These are phyloP conservation scores for Adansonia madagascariensis DNA, from an alignment of 441 rosid species.

Conservation along the genomic window DNA sequence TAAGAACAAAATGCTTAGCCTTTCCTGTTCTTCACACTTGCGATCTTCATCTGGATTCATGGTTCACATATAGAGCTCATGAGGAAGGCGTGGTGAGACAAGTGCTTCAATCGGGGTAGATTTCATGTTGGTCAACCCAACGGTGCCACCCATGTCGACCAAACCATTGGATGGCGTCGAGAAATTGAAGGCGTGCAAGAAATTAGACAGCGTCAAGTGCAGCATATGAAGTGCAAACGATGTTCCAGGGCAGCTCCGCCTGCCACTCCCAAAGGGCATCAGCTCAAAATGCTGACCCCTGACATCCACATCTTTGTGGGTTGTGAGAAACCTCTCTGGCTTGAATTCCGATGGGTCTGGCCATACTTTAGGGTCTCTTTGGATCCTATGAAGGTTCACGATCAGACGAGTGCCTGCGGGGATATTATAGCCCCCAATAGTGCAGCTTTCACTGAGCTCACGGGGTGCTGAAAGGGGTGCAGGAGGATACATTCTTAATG, in stretches of 20 bases:
- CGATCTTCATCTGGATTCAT: neutral
- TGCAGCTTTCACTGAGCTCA: constrained; percentile 30
- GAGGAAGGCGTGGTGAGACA: constrained; percentile 42
- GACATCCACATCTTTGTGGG: constrained; percentile 29
- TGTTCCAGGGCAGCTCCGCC: constrained; percentile 38
- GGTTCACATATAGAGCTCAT: constrained; percentile 27
- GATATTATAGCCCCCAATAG: constrained; percentile 27
- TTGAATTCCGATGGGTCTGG: constrained; percentile 33
- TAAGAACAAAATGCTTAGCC: neutral
- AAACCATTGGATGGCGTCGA: constrained; percentile 20
- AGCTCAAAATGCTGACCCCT: constrained; percentile 37
- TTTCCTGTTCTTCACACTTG: neutral
- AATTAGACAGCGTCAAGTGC: constrained; percentile 36
- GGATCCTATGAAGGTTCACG: constrained; percentile 37
- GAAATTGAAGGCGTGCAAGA: constrained; percentile 44
- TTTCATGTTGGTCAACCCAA: constrained; percentile 36
- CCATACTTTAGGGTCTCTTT: constrained; percentile 34
- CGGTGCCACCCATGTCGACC: constrained; percentile 42
- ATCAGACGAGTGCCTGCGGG: constrained; percentile 37
- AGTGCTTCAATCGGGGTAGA: constrained; percentile 42
- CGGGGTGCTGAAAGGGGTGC: constrained; percentile 32
- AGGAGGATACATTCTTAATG: constrained; percentile 36
- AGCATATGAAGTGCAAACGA: constrained; percentile 25
- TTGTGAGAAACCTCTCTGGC: constrained; percentile 39
- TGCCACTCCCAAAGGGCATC: constrained; percentile 39